These are phyloP conservation scores for Collybia sordida DNA, from an alignment of 768 basidiomycete genomes.

Conservation along the genomic window DNA sequence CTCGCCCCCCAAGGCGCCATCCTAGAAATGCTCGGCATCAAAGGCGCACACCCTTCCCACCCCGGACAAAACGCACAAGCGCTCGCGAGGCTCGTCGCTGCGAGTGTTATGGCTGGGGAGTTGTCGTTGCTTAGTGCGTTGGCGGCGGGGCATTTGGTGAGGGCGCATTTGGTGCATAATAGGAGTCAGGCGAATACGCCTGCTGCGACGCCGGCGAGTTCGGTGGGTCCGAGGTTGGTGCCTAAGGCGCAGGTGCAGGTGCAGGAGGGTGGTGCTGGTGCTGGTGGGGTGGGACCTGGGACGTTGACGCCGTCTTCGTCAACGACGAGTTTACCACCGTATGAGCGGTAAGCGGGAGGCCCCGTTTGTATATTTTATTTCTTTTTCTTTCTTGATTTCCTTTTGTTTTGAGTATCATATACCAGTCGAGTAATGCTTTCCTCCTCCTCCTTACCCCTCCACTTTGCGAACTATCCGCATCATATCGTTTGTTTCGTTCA, in stretches of 20 bases:
- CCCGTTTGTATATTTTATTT: neutral
- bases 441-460: too few relatives aligned
- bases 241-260: neutral
- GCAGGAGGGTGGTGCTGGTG: neutral
- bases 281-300: neutral
- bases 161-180: conserved; percentile 92
- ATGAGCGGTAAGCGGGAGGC: conserved; percentile 8
- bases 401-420: neutral
- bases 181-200: conserved; percentile 83
- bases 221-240: neutral
- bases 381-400: neutral
- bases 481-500: too few relatives aligned
- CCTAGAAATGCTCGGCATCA: conserved; percentile 91
- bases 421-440: too few relatives aligned
- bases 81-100: conserved; percentile 87
- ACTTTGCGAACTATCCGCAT: too few relatives aligned
- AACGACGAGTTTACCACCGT: conserved; percentile 17
- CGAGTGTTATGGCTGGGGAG: conserved; percentile 97
- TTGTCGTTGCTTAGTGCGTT: conserved; percentile 88
- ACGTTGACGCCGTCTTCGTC: conserved; percentile 10
- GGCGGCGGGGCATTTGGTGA: conserved; percentile 92
- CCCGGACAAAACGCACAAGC: conserved; percentile 90
- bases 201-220: conserved; percentile 18
- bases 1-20: conserved; percentile 88
- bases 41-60: conserved; percentile 81